A percentile compares a stretch with the other conserved stretches of the same genome.
Evolutionary conservation across 371 early-diverging fungal genomes (phyloP).

Genomic region (Sporodiniella umbellata): DNA sequence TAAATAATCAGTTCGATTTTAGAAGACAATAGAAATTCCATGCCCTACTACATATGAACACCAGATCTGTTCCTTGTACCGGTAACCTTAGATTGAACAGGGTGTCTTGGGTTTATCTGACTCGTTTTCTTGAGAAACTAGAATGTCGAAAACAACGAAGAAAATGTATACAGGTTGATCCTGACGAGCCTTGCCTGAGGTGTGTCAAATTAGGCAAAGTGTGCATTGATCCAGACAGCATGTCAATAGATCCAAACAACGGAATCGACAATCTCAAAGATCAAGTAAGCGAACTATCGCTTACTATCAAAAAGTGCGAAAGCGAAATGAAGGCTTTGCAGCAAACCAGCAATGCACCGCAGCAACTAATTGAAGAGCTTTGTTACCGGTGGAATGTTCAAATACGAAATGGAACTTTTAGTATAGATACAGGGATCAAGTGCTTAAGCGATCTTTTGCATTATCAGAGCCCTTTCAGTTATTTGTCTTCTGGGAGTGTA

Average conservation of each 20-base stretch:
- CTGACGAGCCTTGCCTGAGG: neutral
- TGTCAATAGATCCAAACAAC: neutral
- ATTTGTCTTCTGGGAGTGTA: neutral
- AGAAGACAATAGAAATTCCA: neutral
- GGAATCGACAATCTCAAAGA: neutral
- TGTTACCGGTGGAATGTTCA: constrained; percentile 4
- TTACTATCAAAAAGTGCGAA: neutral
- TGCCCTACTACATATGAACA: constrained; percentile 3
- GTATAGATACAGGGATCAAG: constrained; percentile 20
- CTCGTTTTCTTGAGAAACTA: neutral
- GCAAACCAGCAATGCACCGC: neutral
- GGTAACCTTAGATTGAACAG: constrained; percentile 7
- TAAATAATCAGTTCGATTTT: too few species aligned
- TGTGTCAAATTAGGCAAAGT: constrained; percentile 8
- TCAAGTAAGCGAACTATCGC: constrained; percentile 1
- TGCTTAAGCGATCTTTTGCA: constrained; percentile 8
- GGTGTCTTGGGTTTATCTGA: neutral
- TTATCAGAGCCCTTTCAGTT: neutral
- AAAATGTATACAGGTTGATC: constrained; percentile 6
- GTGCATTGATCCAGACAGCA: neutral
- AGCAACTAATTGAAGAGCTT: neutral
- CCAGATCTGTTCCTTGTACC: constrained; percentile 5
- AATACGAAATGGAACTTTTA: constrained; percentile 10
- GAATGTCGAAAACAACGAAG: constrained; percentile 20
- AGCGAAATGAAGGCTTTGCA: neutral